A percentile compares a stretch with the other conserved stretches of the same genome.
Conservation (phyloP, 2,329 filamentous ascomycete genomes). For the Ophiostoma novo-ulmi region DNA sequence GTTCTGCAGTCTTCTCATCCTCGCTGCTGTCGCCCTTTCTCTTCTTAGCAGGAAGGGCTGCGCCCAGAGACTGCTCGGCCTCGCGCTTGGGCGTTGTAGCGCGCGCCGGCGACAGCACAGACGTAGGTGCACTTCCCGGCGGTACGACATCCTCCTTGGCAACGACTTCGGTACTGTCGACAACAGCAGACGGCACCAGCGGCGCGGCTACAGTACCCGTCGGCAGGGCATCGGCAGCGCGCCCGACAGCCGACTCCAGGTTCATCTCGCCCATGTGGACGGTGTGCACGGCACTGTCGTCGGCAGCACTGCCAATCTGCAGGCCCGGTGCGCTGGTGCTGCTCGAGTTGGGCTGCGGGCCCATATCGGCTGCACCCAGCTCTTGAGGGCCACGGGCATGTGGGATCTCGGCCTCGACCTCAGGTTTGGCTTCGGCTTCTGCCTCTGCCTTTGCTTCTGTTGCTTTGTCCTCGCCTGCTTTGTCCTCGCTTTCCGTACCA, state of each 20-base stretch:
- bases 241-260: slow-evolving; percentile 56
- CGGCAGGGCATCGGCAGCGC: slow-evolving; percentile 37
- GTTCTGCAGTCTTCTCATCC: neutral
- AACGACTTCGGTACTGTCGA: slow-evolving; percentile 24
- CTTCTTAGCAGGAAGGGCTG: slow-evolving; percentile 42
- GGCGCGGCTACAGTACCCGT: slow-evolving; percentile 25
- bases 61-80: slow-evolving; percentile 44
- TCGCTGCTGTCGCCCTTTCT: slow-evolving; percentile 40
- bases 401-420: slow-evolving; percentile 56
- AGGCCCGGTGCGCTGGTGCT: slow-evolving; percentile 29
- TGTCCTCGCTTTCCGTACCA: neutral
- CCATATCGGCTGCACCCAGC: slow-evolving; percentile 81
- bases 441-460: slow-evolving; percentile 21
- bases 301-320: slow-evolving; percentile 30
- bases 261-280: slow-evolving; percentile 47
- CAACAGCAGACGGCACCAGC: slow-evolving; percentile 17
- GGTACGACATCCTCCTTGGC: slow-evolving; percentile 32
- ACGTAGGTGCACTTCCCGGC: slow-evolving; percentile 23
- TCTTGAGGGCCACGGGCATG: slow-evolving; percentile 80
- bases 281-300: slow-evolving; percentile 40
- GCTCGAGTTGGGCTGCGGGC: slow-evolving; percentile 55
- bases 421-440: slow-evolving; percentile 22
- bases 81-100: slow-evolving; percentile 47
- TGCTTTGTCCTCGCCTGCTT: neutral
- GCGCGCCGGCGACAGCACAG: neutral